Evolutionary conservation across 495 filamentous ascomycete genomes (phyloP).

Genomic region (Penicillium herquei): DNA sequence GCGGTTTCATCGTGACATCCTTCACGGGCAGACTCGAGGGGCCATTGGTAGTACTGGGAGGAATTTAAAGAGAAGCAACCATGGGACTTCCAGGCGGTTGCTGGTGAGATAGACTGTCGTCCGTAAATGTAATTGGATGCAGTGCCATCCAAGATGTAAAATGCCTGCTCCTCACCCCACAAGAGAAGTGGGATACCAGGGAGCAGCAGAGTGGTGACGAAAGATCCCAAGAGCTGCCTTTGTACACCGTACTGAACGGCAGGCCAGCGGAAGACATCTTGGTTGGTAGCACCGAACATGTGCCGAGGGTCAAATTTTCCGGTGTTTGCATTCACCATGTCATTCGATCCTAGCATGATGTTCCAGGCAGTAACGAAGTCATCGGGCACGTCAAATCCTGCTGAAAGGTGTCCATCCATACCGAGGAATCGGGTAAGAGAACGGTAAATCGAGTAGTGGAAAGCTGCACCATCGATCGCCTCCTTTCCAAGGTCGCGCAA

Average conservation of each 20-base stretch:
- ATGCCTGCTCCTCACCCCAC: slow-evolving; percentile 71
- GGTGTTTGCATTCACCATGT: slow-evolving; percentile 62
- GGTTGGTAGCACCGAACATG: slow-evolving; percentile 67
- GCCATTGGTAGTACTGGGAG: slow-evolving; percentile 59
- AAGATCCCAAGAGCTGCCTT: slow-evolving; percentile 58
- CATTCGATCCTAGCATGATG: slow-evolving; percentile 58
- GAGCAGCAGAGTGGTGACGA: slow-evolving; percentile 61
- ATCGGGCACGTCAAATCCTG: slow-evolving; percentile 55
- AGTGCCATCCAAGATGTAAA: slow-evolving; percentile 66
- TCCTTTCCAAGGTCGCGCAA: slow-evolving; percentile 56
- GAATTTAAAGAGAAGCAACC: slow-evolving; percentile 61
- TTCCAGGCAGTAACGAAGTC: slow-evolving; percentile 62
- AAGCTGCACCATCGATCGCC: slow-evolving; percentile 64
- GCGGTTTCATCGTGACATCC: slow-evolving; percentile 59
- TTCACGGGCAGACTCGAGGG: slow-evolving; percentile 46
- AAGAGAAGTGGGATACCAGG: slow-evolving; percentile 66
- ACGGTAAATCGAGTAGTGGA: slow-evolving; percentile 70
- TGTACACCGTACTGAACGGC: slow-evolving; percentile 59
- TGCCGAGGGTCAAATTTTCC: slow-evolving; percentile 68
- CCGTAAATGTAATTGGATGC: slow-evolving; percentile 71
- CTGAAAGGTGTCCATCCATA: slow-evolving; percentile 58
- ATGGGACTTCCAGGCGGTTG: slow-evolving; percentile 65
- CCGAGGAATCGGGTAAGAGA: slow-evolving; percentile 64
- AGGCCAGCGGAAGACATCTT: slow-evolving; percentile 78
- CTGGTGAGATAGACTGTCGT: slow-evolving; percentile 62